Base-by-base conservation (phyloP, 345 rosid genomes). In the Citrus medica region DNA sequence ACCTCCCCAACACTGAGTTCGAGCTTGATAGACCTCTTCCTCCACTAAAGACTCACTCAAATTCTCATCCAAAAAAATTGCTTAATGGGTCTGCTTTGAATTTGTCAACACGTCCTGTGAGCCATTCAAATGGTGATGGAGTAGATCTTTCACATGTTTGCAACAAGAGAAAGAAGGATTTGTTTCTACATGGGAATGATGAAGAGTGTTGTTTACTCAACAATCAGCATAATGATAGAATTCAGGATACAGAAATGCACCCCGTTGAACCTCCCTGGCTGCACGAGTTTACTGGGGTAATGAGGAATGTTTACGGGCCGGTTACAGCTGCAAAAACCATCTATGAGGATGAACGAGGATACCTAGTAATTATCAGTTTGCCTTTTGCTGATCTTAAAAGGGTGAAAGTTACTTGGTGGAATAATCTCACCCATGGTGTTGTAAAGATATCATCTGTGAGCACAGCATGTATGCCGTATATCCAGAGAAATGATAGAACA, bases 361-460 rank as follows among this genome's bases (percentile, higher is more conserved):
- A 82, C 82, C 70, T 89, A 73, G 83, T 89, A 33, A 85, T 89
- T 42, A 72, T 87, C 72, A 87, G 90, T 79, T 76, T 89, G 79
- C 92, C 92, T 68, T 87, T 89, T 69, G 88, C 87, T 9, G 90
- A 89, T 83, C 89, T 89, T 79, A 83, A 87, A 64, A 82, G 89
- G 82, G 92, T 87, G 78, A 89, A 89, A 78, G 92, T 89, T 48
- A 82, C 87, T 38, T 87, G 92, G 92, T 85, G 90, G 79, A 89
- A 89, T 73, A 87, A 84, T 76, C 87, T 76, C 66, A 71, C 83
- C 14, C 86, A 87, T 64, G 92, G 92, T 7, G 81, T 89, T 19
- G 89, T 89, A 61, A 89, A 89, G 86, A 84, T 89, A 76, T 89
- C 89, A 24, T 89, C 89, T 7, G 78, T 81, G 71, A 89, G 90